Evolutionary conservation across 495 filamentous ascomycete species (phyloP), one percentile per base, ranked within the genome.

Genomic region (Annulohypoxylon bovei): DNA sequence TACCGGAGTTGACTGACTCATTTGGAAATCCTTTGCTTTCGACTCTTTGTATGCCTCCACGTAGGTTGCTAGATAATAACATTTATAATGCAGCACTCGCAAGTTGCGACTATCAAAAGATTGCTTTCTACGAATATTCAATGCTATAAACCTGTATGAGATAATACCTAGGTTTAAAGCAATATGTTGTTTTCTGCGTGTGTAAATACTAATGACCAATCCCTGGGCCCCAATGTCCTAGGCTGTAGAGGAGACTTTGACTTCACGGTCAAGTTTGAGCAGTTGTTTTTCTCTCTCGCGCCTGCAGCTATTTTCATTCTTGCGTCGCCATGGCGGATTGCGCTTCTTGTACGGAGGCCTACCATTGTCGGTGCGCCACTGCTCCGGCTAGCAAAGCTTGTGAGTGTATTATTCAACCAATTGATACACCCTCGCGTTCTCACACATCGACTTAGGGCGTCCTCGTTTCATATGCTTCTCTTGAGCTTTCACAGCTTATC

Each of bases 261-360:
- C 68, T 84, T 86, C 58, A 86, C 77, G 25, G 40, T 86, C 44
- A 78, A 76, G 50, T 84, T 85, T 37, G 83, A 85, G 61, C 78
- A 80, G 56, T 60, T 82, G 1, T 81, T 84, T 54, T 81, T 86
- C 66, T 78, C 78, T 12, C 70, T 86, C 11, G 74, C 77, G 18
- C 83, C 83, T 3, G 75, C 81, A 1, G 62, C 68, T 7, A 27
- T 85, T 4, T 82, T 85, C 66, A 76, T 83, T 35, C 44, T 79
- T 7, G 12, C 74, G n/a, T 79, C 78, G 1, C 56, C 80, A 74
- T 77, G 77, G 68, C 76, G 80, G 1, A 74, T 74, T 20, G 46
- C 75, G 6, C 71, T 77, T 1, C 79, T 79, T 14, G 32, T 57
- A 16, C 71, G 77, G 0, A 80, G 75, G 39, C 77, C 80, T 6